Conservation (phyloP, 495 filamentous ascomycete species). For the Astrothelium subdiscretum region DNA sequence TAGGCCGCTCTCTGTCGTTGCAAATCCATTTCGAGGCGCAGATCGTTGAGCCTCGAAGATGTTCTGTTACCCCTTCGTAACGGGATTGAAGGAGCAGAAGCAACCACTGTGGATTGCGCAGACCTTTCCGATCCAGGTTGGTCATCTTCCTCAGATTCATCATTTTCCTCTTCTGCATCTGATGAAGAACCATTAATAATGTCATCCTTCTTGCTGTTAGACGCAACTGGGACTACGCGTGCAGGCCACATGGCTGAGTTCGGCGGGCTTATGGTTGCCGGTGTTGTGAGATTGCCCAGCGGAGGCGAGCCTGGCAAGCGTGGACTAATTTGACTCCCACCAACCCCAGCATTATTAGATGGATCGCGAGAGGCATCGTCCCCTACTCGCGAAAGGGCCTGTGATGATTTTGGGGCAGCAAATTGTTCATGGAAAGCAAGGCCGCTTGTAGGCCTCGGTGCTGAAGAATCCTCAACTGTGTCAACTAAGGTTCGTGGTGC, state of each 20-base stretch:
- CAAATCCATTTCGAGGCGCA: neutral
- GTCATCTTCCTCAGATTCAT: neutral
- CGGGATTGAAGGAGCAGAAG: neutral
- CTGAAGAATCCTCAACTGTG: neutral
- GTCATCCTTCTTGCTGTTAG: no score
- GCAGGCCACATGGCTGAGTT: neutral
- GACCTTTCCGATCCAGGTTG: neutral
- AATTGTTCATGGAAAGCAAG: neutral
- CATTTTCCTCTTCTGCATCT: neutral
- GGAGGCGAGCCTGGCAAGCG: neutral
- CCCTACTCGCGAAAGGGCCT: neutral
- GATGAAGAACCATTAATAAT: no score
- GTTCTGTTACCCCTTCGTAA: neutral
- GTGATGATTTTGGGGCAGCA: neutral
- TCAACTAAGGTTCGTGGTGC: neutral
- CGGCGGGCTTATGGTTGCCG: neutral
- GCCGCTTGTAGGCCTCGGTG: neutral
- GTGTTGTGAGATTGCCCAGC: neutral
- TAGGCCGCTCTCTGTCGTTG: neutral
- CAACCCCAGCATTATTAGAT: neutral
- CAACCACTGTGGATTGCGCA: neutral
- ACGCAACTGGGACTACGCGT: no score
- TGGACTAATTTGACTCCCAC: neutral
- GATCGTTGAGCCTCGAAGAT: neutral
- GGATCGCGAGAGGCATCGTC: neutral